phyloP scores from a whole-genome alignment of 1,139 yeast genomes.

The Candida sp. region DNA sequence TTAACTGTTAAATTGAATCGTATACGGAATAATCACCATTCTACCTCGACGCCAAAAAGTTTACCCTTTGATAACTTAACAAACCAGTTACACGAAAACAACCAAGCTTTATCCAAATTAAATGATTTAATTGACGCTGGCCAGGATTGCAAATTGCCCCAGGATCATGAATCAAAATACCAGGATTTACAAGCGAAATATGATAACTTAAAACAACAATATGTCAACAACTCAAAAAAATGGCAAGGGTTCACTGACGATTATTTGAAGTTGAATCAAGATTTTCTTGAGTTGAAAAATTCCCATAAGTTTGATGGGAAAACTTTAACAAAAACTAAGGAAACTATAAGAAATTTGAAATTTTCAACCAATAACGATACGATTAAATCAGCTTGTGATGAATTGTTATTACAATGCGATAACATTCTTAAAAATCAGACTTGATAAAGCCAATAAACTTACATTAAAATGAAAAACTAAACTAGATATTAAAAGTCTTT shows the following conservation, averaged over 20 bases:
- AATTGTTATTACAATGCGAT: conserved; percentile 17
- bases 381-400: conserved; percentile 20
- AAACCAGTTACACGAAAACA: conserved; percentile 16
- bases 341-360: conserved; percentile 20
- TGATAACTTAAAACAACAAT: conserved; percentile 27
- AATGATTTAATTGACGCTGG: conserved; percentile 18
- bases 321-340: conserved; percentile 12
- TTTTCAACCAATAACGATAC: conserved; percentile 19
- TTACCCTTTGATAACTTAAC: conserved; percentile 11
- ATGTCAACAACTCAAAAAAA: conserved; percentile 25
- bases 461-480: too few species aligned
- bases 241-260: conserved; percentile 30
- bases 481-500: too few species aligned
- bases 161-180: conserved; percentile 5
- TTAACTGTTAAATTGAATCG: conserved; percentile 2
- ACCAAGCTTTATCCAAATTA: conserved; percentile 17
- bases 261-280: conserved; percentile 37
- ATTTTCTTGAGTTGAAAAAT: conserved; percentile 35
- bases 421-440: too few species aligned
- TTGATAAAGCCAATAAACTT: too few species aligned
- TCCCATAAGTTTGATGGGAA: conserved; percentile 1
- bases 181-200: conserved; percentile 14
- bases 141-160: conserved; percentile 9
- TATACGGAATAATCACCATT: conserved; percentile 5
- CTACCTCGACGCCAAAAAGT: conserved; percentile 7